Percentiles rank a stretch among this genome's conserved stretches.
These are phyloP conservation scores for Fraxinus quadrangulata DNA, from an alignment of 257 asterid genomes.

Conservation along the genomic window DNA sequence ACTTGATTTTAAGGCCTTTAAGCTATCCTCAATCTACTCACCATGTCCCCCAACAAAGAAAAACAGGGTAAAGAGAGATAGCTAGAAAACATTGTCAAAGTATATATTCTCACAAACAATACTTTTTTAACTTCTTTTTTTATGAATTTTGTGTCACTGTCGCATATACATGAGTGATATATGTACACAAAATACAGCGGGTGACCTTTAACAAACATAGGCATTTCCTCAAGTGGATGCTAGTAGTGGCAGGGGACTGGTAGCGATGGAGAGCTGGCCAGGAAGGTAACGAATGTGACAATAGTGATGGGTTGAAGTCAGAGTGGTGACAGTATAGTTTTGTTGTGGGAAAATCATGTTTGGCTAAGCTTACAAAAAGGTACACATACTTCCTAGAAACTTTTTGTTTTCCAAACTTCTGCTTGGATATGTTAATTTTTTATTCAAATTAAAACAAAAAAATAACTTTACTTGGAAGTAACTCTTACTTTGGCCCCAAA, in stretches of 20 bases:
- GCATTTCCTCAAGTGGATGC: not conserved
- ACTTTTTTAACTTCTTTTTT: too few relatives aligned
- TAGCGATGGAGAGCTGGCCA: not conserved
- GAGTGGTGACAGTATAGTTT: not conserved
- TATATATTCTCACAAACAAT: not conserved
- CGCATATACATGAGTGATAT: not conserved
- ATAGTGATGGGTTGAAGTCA: not conserved
- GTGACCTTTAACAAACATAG: not conserved
- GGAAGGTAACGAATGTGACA: not conserved
- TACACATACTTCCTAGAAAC: too few relatives aligned
- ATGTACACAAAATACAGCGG: not conserved
- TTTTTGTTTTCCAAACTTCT: too few relatives aligned
- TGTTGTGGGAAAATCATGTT: not conserved
- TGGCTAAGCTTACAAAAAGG: not conserved
- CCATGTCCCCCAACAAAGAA: not conserved
- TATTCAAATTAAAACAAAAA: too few relatives aligned
- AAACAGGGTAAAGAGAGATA: not conserved
- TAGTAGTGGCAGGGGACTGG: not conserved
- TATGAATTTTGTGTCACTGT: not conserved
- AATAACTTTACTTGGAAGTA: too few relatives aligned
- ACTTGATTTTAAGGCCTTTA: not conserved
- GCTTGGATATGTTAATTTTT: too few relatives aligned
- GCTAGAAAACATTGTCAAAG: not conserved
- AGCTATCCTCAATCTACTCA: not conserved
- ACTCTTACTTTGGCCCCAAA: not conserved